Evolutionary conservation across 129 eudicot species (phyloP).

Genomic region (Centaurea solstitialis): DNA sequence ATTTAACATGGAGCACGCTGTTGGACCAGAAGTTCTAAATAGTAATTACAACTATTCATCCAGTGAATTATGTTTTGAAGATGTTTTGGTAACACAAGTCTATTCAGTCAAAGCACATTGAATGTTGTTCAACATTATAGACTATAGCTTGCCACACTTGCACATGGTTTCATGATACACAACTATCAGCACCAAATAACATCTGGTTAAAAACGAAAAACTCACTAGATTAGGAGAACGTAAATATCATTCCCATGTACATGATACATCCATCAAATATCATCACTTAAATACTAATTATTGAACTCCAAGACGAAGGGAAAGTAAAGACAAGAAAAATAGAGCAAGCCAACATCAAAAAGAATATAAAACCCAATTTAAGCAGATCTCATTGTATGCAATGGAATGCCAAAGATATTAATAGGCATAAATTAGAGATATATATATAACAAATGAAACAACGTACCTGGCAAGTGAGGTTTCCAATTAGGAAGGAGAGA

Average conservation of each 20-base stretch:
- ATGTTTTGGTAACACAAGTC: neutral
- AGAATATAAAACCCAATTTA: neutral
- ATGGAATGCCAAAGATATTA: neutral
- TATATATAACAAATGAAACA: neutral
- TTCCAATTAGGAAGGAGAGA: conserved; percentile 91
- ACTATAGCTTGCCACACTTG: neutral
- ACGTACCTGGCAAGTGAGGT: conserved; percentile 81
- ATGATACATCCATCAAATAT: neutral
- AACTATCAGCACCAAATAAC: neutral
- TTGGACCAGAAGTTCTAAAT: neutral
- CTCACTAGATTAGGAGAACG: neutral
- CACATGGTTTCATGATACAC: neutral
- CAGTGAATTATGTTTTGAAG: neutral
- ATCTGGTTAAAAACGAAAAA: neutral
- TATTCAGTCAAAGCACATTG: neutral
- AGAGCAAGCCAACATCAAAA: neutral
- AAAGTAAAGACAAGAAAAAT: neutral
- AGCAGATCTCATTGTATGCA: neutral
- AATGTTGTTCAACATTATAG: neutral
- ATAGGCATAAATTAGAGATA: neutral
- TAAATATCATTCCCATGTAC: neutral
- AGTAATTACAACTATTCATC: neutral
- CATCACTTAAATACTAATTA: neutral
- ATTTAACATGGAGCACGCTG: neutral
- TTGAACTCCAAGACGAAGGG: neutral